phyloP scores from a whole-genome alignment of 1,284 basidiomycete genomes.

The Tremellales sp. region DNA sequence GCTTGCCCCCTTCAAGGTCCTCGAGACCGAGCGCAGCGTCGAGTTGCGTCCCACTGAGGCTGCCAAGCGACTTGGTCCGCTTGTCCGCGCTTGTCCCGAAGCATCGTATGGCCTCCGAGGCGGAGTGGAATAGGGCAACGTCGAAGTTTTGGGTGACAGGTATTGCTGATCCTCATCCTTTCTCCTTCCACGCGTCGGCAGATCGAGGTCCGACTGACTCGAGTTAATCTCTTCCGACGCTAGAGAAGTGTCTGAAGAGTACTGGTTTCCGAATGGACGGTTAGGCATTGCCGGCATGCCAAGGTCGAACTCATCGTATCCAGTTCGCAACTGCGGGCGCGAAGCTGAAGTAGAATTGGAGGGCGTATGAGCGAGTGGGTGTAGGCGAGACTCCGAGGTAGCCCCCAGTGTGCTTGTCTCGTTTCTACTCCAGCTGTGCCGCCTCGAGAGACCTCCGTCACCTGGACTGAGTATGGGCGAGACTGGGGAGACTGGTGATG shows the following conservation, averaged over 20 bases:
- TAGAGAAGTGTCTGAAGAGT: neutral
- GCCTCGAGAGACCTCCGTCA: slow-evolving; percentile 25
- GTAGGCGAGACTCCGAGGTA: neutral
- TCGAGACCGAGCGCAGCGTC: slow-evolving; percentile 35
- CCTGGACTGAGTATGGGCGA: neutral
- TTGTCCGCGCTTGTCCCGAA: neutral
- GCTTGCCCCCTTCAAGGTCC: slow-evolving; percentile 50
- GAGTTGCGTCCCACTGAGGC: slow-evolving; percentile 20
- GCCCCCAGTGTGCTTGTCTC: slow-evolving; percentile 6
- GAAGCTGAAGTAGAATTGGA: neutral
- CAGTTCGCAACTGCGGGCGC: neutral
- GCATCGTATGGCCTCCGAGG: neutral
- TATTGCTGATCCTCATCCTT: neutral
- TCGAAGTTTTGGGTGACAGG: neutral
- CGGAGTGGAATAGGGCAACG: neutral
- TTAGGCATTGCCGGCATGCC: neutral
- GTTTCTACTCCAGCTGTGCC: slow-evolving; percentile 32
- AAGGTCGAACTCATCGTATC: neutral
- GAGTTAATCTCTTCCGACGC: neutral
- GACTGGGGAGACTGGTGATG: slow-evolving; percentile 24
- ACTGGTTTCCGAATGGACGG: neutral
- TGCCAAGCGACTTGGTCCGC: neutral
- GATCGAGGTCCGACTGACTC: neutral
- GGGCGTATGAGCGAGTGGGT: neutral
- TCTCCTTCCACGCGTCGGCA: neutral